Conservation (phyloP, 176 grass and related monocot genomes). For the Avena sativa region DNA sequence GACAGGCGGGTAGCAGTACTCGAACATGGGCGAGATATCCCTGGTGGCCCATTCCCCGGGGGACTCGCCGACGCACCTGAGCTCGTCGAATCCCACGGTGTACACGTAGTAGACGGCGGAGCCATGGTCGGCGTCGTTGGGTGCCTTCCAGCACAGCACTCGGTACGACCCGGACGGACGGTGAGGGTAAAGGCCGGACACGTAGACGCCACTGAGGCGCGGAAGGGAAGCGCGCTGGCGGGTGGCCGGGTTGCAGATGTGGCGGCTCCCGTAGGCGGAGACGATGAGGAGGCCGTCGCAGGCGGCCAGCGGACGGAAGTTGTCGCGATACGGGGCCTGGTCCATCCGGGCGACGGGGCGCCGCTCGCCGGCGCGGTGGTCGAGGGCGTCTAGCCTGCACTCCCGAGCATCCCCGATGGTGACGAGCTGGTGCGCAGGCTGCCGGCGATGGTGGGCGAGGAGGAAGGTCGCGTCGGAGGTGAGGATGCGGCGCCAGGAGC, state of each 20-base stretch:
- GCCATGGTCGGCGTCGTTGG: neutral
- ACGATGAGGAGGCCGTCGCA: neutral
- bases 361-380: neutral
- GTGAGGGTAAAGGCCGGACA: neutral
- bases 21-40: neutral
- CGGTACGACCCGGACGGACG: neutral
- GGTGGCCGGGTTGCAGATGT: slow-evolving; percentile 1
- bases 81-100: slow-evolving; percentile 8
- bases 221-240: neutral
- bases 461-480: neutral
- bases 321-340: neutral
- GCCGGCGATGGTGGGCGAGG: neutral
- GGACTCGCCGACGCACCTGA: neutral
- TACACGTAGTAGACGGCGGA: neutral
- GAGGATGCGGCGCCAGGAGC: neutral
- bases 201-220: neutral
- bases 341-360: neutral
- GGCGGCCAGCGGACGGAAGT: neutral
- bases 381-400: neutral
- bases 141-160: neutral
- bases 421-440: neutral
- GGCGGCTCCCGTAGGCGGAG: neutral
- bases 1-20: neutral
- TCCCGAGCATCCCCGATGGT: neutral
- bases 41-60: neutral